A percentile compares a stretch with the other conserved stretches of the same genome.
phyloP scores from a whole-genome alignment of 2,329 filamentous ascomycete species.

The Graphilbum sp. region DNA sequence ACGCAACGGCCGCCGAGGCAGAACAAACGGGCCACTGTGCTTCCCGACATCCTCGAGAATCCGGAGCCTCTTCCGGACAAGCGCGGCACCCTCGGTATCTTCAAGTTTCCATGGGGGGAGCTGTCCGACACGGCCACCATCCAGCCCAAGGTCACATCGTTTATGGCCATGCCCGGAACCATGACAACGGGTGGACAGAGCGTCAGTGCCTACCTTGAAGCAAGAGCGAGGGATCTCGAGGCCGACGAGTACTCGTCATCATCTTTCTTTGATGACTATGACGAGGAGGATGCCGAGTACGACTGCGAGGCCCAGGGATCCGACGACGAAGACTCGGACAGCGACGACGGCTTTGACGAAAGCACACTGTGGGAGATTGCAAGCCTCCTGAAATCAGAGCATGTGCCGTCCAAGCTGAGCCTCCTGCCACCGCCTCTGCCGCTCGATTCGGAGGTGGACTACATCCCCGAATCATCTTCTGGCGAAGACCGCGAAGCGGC shows the following conservation, averaged over 20 bases:
- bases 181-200: slow-evolving; percentile 26
- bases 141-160: slow-evolving; percentile 19
- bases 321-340: slow-evolving; percentile 18
- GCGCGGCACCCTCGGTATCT: slow-evolving; percentile 44
- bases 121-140: slow-evolving; percentile 37
- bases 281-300: slow-evolving; percentile 30
- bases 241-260: slow-evolving; percentile 25
- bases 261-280: slow-evolving; percentile 45
- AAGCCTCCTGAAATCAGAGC: slow-evolving; percentile 34
- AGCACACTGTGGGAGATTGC: slow-evolving; percentile 48
- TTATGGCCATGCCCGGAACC: slow-evolving; percentile 33
- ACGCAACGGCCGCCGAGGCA: slow-evolving; percentile 37
- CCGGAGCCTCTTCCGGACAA: slow-evolving; percentile 42
- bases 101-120: slow-evolving; percentile 51
- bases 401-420: slow-evolving; percentile 34
- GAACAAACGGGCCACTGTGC: slow-evolving; percentile 37
- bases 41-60: slow-evolving; percentile 48
- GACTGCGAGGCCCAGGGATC: slow-evolving; percentile 17
- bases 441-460: slow-evolving; percentile 11
- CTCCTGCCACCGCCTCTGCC: slow-evolving; percentile 22
- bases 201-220: slow-evolving; percentile 15
- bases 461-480: slow-evolving; percentile 16
- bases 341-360: slow-evolving; percentile 42
- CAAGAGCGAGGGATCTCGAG: slow-evolving; percentile 20
- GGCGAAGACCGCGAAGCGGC: slow-evolving; percentile 15